phyloP scores from a whole-genome alignment of 2,329 filamentous ascomycete species.

The Alternaria postmessia region DNA sequence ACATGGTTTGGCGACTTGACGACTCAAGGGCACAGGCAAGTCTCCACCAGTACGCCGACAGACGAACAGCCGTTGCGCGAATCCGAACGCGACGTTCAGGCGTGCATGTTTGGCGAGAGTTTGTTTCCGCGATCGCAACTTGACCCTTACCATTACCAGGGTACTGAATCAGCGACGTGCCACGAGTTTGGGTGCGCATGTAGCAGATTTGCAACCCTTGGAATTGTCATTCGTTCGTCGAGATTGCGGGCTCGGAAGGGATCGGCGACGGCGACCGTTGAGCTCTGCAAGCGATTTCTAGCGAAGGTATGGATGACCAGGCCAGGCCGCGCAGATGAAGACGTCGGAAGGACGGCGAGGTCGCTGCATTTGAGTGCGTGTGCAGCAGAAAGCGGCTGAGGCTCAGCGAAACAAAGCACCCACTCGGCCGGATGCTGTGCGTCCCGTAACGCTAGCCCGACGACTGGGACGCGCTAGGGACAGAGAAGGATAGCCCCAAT shows the following conservation, averaged over 20 bases:
- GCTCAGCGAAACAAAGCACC: slow-evolving; percentile 25
- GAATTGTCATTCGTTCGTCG: background rate
- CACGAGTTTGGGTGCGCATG: slow-evolving; percentile 2
- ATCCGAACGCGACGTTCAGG: slow-evolving; percentile 23
- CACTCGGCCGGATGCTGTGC: slow-evolving; percentile 25
- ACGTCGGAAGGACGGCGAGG: slow-evolving; percentile 33
- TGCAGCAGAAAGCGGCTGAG: slow-evolving; percentile 23
- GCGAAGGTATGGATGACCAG: slow-evolving; percentile 17
- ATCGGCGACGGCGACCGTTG: slow-evolving; percentile 37
- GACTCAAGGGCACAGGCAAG: slow-evolving; percentile 10
- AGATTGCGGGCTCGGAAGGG: slow-evolving; percentile 23
- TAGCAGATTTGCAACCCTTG: slow-evolving; percentile 2
- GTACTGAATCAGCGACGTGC: slow-evolving; percentile 21
- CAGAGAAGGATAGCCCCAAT: background rate
- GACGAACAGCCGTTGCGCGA: slow-evolving; percentile 17
- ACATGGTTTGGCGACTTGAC: slow-evolving; percentile 16
- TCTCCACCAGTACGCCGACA: slow-evolving; percentile 8
- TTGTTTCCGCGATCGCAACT: slow-evolving; percentile 20
- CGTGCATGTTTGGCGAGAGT: slow-evolving; percentile 11
- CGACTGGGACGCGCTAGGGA: slow-evolving; percentile 14
- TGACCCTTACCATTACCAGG: slow-evolving; percentile 8
- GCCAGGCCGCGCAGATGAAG: slow-evolving; percentile 16
- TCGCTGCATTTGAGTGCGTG: slow-evolving; percentile 30
- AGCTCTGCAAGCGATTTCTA: slow-evolving; percentile 24
- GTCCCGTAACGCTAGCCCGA: slow-evolving; percentile 29